These are phyloP conservation scores for Phytophthora sansomeana DNA, from an alignment of 352 stramenopile species.

Conservation along the genomic window DNA sequence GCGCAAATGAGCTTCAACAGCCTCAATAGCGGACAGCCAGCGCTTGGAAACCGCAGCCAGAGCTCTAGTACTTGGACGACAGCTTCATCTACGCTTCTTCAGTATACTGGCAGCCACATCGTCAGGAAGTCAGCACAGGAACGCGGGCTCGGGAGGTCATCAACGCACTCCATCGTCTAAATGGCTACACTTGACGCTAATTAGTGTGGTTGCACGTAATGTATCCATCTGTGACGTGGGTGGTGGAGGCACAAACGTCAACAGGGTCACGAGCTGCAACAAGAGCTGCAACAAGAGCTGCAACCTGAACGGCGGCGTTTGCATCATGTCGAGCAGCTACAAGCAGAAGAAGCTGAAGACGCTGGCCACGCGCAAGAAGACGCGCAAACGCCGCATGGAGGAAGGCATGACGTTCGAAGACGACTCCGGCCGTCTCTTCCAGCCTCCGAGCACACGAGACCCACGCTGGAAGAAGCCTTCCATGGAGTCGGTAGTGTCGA, in stretches of 20 bases:
- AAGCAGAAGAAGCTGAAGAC: constrained; percentile 89
- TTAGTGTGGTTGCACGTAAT: constrained; percentile 4
- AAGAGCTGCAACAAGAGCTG: background rate
- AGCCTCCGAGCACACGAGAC: constrained; percentile 73
- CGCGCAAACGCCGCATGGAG: constrained; percentile 74
- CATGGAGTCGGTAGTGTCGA: constrained; percentile 46
- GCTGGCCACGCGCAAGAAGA: constrained; percentile 81
- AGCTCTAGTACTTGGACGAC: background rate
- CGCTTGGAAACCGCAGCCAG: constrained; percentile 16
- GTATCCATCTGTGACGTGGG: constrained; percentile 17
- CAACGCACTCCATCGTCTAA: constrained; percentile 6
- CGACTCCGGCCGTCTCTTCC: constrained; percentile 72
- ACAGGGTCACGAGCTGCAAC: constrained; percentile 5
- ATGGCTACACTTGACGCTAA: constrained; percentile 1
- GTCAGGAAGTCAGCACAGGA: constrained; percentile 22
- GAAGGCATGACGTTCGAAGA: constrained; percentile 69
- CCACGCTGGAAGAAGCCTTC: constrained; percentile 80
- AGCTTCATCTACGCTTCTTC: background rate
- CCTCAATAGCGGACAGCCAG: constrained; percentile 17
- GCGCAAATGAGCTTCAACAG: constrained; percentile 12
- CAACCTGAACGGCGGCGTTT: background rate
- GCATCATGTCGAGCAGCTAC: constrained; percentile 80
- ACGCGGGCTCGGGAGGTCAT: constrained; percentile 10
- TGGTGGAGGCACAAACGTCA: constrained; percentile 23
- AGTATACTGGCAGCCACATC: constrained; percentile 2